Evolutionary conservation across 306 rosid genomes (phyloP).

Genomic region (Gynostemma pentaphyllum): DNA sequence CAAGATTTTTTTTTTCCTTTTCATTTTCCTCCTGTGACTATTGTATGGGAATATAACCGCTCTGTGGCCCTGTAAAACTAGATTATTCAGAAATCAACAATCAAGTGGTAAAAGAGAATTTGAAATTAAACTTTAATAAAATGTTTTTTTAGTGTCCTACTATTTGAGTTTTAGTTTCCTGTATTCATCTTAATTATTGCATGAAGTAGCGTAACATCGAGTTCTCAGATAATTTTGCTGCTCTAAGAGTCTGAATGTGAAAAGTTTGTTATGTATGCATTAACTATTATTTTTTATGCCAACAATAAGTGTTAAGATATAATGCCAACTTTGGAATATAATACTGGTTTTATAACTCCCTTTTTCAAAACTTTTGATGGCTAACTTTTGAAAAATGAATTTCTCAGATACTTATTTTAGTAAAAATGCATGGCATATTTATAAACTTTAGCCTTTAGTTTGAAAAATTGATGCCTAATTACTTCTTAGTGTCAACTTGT

Average conservation of each 20-base stretch:
- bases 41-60: neutral
- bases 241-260: neutral
- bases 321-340: neutral
- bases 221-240: neutral
- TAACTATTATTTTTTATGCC: neutral
- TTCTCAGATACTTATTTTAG: neutral
- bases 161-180: neutral
- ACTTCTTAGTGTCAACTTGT: neutral
- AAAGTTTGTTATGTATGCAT: no score
- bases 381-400: neutral
- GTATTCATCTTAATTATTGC: neutral
- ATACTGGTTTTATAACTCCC: neutral
- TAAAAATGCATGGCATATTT: neutral
- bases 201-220: neutral
- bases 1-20: neutral
- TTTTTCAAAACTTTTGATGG: neutral
- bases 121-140: neutral
- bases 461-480: neutral
- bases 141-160: neutral
- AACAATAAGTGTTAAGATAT: neutral
- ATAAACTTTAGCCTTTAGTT: neutral
- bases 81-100: neutral
- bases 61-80: neutral
- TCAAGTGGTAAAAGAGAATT: neutral
- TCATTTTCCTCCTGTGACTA: neutral